Base-by-base conservation (phyloP, 2,329 filamentous ascomycete species). In the Beauveria bassiana region DNA sequence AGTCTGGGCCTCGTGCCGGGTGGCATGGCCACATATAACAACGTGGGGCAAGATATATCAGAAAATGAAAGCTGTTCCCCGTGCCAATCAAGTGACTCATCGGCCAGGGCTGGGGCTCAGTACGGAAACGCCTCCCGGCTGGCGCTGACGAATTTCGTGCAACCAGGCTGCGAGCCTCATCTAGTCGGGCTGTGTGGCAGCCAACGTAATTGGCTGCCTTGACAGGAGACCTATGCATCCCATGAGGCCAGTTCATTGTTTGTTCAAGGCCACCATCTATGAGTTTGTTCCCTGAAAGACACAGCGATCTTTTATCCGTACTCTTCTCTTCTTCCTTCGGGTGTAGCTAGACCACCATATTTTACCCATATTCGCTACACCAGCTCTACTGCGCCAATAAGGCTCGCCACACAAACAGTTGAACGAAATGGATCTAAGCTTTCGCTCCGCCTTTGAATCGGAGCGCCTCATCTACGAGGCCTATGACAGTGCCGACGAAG, bases 401-500 rank as follows among this genome's bases (percentile, higher is more conserved):
- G 5, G 5, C 46, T 10, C 5, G 8, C 8, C 57, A 24, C 22
- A 7, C 24, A 22, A 22, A 38, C 3, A 18, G 5, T 3, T n/a
- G 10, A 40, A 20, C 2, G 34, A 38, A 12, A 60, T 60, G 57
- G 22, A 49, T 8, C 1, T 47, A 12, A n/a, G 20, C 38, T 50
- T 60, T 45, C 26, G 46, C 5, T 46, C n/a, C 9, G 38, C 53
- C 18, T 57, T 62, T 6, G 26, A 40, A 3, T 62, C 60, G 18
- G 54, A 62, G 24, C 60, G 60, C 18, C 60, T 62, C 45, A 62
- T 62, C 28, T 62, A 58, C 40, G 60, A 62, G 54, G 20, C 60
- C n/a, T 46, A 58, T 38, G 60, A 62, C 22, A 40, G 22, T 31
- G 61, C 55, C 63, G 46, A 62, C 52, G 56, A 53, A 14, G 20